Evolutionary conservation across 139 green algal species (phyloP), one percentile per base, ranked within the genome.

Genomic region (Dunaliella primolecta): DNA sequence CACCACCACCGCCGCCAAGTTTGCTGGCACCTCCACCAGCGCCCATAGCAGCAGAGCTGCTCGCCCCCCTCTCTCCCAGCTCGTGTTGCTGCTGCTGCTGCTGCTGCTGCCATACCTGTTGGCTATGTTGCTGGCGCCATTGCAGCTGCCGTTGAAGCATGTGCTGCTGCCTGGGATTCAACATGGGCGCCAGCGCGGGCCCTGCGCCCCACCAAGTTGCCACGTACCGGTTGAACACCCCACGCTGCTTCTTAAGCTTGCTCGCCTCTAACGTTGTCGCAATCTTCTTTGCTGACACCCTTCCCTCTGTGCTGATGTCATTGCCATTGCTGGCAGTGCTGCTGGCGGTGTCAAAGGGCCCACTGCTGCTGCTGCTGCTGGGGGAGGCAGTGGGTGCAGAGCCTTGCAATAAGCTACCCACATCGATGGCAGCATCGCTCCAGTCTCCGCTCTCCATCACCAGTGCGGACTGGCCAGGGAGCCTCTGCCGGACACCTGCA

Each of bases 31-130:
- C 71, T 7, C 15, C 21, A 21, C 15, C 71, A 7, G 71, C 71
- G 3, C 15, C 71, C 27, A 21, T 21, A 77, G 11, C 27, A 15
- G 27, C 25, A 15, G 27, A 32, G 71, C 29, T 31, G 15, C 11
- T 21, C 29, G 11, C 27, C 3, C 15, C 71, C 27, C 20, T 21
- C 27, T 31, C 71, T 7, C 71, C 29, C 21, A 34, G 36, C 72
- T 76, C 20, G 57, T 84, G 38, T 25, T 80, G 25, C 81, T 30
- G 38, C 34, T 31, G 25, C 81, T 76, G 34, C 81, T 29, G 64
- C 33, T 36, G 33, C 70, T 30, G 15, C n/a, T 27, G 72, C 81
- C 70, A 2, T 35, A 15, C 33, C 75, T 80, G 75, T 30, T 80
- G 30, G 3, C 32, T 24, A 3, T 21, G 2, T 21, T 77, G 71